Conservation (phyloP, 768 basidiomycete genomes). For the Guyanaporus albipodus region DNA sequence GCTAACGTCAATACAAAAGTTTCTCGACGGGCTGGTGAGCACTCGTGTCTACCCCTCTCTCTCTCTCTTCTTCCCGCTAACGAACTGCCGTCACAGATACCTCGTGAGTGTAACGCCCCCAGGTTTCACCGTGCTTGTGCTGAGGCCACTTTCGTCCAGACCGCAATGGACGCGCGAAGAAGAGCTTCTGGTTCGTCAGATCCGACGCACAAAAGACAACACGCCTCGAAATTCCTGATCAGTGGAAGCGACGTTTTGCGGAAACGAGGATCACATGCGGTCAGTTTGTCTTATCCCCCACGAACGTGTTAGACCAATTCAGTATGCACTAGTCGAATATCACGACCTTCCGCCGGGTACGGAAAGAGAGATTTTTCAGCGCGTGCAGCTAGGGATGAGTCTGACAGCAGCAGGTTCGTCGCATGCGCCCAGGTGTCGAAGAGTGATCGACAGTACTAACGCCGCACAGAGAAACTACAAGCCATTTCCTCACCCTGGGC, state of each 20-base stretch:
- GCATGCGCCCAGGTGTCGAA: neutral
- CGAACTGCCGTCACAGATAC: slow-evolving; percentile 38
- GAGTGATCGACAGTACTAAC: neutral
- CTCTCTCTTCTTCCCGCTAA: slow-evolving; percentile 4
- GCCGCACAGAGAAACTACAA: slow-evolving; percentile 64
- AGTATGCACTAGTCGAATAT: slow-evolving; percentile 58
- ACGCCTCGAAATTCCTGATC: slow-evolving; percentile 50
- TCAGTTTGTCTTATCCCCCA: slow-evolving; percentile 30
- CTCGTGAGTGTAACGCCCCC: slow-evolving; percentile 38
- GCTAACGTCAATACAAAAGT: slow-evolving; percentile 44
- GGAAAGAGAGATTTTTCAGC: slow-evolving; percentile 78
- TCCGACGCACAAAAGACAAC: slow-evolving; percentile 42
- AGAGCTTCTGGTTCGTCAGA: slow-evolving; percentile 58
- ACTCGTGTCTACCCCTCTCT: neutral
- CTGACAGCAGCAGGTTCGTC: slow-evolving; percentile 68
- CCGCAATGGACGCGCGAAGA: slow-evolving; percentile 52
- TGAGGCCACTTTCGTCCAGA: slow-evolving; percentile 38
- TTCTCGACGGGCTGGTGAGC: slow-evolving; percentile 44
- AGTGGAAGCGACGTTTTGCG: slow-evolving; percentile 48
- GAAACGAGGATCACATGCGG: slow-evolving; percentile 65
- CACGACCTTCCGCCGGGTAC: slow-evolving; percentile 44
- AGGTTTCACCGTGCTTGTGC: slow-evolving; percentile 4
- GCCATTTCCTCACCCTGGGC: slow-evolving; percentile 72
- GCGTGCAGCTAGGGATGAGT: slow-evolving; percentile 77
- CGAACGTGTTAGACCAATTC: neutral